Evolutionary conservation across 805 yeast genomes (phyloP).

Genomic region (Pichia occidentalis): DNA sequence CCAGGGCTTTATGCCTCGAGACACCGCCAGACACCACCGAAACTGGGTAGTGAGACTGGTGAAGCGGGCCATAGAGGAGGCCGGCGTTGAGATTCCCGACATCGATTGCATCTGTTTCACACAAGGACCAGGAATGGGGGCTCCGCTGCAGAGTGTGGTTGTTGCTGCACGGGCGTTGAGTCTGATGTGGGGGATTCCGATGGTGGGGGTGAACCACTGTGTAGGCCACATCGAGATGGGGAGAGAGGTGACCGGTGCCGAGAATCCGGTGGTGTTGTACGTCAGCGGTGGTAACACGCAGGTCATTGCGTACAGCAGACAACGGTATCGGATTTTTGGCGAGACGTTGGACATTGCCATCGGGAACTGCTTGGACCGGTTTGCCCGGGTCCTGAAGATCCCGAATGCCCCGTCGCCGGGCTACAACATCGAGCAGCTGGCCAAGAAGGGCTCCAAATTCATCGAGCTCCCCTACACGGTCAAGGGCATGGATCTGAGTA

Average conservation of each 20-base stretch:
- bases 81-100: constrained; percentile 43
- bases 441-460: constrained; percentile 56
- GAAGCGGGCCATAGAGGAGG: constrained; percentile 56
- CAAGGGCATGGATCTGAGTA: constrained; percentile 95
- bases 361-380: constrained; percentile 93
- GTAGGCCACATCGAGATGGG: constrained; percentile 99
- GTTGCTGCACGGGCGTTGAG: constrained; percentile 84
- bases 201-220: constrained; percentile 95
- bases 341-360: constrained; percentile 97
- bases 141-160: constrained; percentile 90
- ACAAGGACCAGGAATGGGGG: constrained; percentile 99
- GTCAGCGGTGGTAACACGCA: constrained; percentile 99
- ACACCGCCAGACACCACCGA: constrained; percentile 93
- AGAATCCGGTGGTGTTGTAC: constrained; percentile 93
- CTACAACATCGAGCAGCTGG: constrained; percentile 91
- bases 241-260: constrained; percentile 94
- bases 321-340: constrained; percentile 96
- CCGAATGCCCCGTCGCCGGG: constrained; percentile 97
- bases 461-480: constrained; percentile 91
- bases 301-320: constrained; percentile 92
- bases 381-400: constrained; percentile 84
- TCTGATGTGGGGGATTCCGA: constrained; percentile 73
- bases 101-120: constrained; percentile 86
- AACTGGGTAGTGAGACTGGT: constrained; percentile 87
- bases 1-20: constrained; percentile 94